Base-by-base conservation (phyloP, 2,329 filamentous ascomycete genomes). In the Aspergillus tamarii region DNA sequence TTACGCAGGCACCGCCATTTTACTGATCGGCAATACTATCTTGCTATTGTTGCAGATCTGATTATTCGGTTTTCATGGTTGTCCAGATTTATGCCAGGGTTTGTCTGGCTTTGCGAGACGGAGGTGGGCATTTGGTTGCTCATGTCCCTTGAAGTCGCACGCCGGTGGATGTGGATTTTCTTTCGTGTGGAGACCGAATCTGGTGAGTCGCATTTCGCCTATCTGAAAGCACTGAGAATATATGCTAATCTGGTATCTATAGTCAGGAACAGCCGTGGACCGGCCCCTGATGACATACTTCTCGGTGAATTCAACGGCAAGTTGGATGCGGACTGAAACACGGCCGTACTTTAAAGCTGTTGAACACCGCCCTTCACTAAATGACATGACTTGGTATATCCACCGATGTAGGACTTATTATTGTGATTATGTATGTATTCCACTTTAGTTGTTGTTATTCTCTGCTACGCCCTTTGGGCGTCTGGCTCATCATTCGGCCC, bases 111-210 rank as follows among this genome's bases (percentile, higher is more conserved):
- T 62, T 90, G 91, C 69, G 93, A 97, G 75, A 87, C 93, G 58
- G 95, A 98, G 81, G 89, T 89, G 61, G 92, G 92, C 9, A 91
- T 98, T 52, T 99, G 97, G 75, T 72, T 94, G 30, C 87, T 98
- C 72, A 91, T 97, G 82, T 84, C 92, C 52, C 82, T 97, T 12
- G 95, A 99, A 81, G 91, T 98, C 21, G 84, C 92, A 53, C 86
- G 95, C 55, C 86, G 95, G 62, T 98, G 94, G 93, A 86, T 98
- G 65, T 99, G 95, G 95, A 93, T 97, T 62, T 98, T 97, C 79
- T 92, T 98, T 80, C 87, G 95, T 11, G 89, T 96, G 46, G 95
- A 99, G 83, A 94, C 93, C 26, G 95, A 99, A 82, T 97, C 91
- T 91, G 86, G 92, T 78, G 83, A 88, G 80, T 80, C 57, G 41